Percentiles rank a stretch among this genome's conserved stretches.
Evolutionary conservation across 495 filamentous ascomycete genomes (phyloP).

Genomic region (Physcia stellaris): DNA sequence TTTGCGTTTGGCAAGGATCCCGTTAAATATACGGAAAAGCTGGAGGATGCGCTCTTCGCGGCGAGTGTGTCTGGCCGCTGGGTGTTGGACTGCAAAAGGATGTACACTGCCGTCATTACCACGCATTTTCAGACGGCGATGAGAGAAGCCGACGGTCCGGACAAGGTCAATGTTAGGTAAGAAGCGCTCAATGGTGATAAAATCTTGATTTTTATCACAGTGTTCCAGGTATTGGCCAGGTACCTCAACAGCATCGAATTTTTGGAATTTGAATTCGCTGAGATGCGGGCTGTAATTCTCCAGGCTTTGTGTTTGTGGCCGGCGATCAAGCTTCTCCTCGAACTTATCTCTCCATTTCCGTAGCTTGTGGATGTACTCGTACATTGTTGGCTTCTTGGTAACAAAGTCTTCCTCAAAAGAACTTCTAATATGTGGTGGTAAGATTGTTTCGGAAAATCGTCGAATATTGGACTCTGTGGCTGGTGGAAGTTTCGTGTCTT

Average conservation of each 20-base stretch:
- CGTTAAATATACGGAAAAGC: conserved; percentile 96
- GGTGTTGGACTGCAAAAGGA: conserved; percentile 90
- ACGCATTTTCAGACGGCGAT: conserved; percentile 85
- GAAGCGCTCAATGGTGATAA: conserved; percentile 93
- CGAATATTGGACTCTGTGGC: conserved; percentile 93
- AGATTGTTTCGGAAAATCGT: conserved; percentile 88
- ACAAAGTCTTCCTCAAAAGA: conserved; percentile 97
- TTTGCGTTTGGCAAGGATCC: conserved; percentile 74
- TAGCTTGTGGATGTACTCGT: conserved; percentile 93
- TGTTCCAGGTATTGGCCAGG: conserved; percentile 94
- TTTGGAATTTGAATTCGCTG: conserved; percentile 91
- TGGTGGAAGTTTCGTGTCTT: conserved; percentile 77
- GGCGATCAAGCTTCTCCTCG: conserved; percentile 92
- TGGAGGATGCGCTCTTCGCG: conserved; percentile 92
- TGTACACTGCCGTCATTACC: conserved; percentile 96
- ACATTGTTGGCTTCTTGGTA: conserved; percentile 81
- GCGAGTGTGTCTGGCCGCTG: conserved; percentile 77
- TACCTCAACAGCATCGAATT: conserved; percentile 96
- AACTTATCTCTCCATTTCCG: conserved; percentile 96
- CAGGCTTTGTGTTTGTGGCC: conserved; percentile 51
- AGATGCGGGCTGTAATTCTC: conserved; percentile 78
- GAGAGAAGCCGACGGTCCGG: conserved; percentile 72
- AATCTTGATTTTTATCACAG: conserved; percentile 97
- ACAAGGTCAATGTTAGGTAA: conserved; percentile 87
- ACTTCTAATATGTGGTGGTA: conserved; percentile 81